Evolutionary conservation across 83 land plant genomes (phyloP).

Genomic region (Thuja plicata): DNA sequence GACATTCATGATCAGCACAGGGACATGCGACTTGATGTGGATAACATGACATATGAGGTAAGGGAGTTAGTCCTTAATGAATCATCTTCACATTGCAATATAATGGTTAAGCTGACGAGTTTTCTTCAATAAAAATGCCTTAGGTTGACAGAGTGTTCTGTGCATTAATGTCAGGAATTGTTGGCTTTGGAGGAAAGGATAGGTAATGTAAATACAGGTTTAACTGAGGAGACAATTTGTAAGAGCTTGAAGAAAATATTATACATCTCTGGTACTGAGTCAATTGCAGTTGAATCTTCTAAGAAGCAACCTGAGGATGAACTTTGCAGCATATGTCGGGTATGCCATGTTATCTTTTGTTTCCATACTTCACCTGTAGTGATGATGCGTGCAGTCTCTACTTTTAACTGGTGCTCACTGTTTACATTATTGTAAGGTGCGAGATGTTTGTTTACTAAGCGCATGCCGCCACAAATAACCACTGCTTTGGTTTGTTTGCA

Average conservation of each 20-base stretch:
- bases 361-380: neutral
- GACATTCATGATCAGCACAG: slow-evolving; percentile 37
- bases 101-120: neutral
- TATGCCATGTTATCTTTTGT: slow-evolving; percentile 2
- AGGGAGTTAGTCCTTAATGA: neutral
- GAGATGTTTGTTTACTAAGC: neutral
- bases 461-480: neutral
- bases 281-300: neutral
- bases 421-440: slow-evolving; percentile 13
- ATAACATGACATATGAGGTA: slow-evolving; percentile 57
- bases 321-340: slow-evolving; percentile 69
- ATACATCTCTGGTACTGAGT: slow-evolving; percentile 8
- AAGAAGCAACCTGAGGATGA: slow-evolving; percentile 33
- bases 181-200: slow-evolving; percentile 67
- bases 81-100: neutral
- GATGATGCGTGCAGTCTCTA: neutral
- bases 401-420: neutral
- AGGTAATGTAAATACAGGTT: slow-evolving; percentile 63
- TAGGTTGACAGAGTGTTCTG: neutral
- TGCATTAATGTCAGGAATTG: slow-evolving; percentile 39
- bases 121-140: neutral
- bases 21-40: slow-evolving; percentile 49
- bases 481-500: slow-evolving; percentile 14
- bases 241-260: slow-evolving; percentile 34
- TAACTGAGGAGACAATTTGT: slow-evolving; percentile 43